phyloP scores from a whole-genome alignment of 2,329 filamentous ascomycete genomes.

The Aureobasidium namibiae region DNA sequence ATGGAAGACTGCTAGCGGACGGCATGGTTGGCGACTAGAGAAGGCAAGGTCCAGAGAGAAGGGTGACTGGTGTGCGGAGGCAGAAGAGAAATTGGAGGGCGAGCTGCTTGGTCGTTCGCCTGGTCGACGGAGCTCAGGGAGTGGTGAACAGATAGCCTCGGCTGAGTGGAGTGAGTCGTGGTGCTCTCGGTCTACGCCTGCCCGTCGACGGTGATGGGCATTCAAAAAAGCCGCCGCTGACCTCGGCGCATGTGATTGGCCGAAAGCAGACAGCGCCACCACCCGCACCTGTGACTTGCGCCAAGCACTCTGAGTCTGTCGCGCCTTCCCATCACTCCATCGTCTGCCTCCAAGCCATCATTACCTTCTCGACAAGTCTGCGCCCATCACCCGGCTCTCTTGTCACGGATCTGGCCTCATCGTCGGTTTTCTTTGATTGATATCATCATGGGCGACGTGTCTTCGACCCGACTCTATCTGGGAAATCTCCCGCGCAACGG shows the following conservation, averaged over 20 bases:
- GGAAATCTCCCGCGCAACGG: slow-evolving; percentile 95
- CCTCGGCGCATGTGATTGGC: slow-evolving; percentile 7
- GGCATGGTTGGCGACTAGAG: not conserved
- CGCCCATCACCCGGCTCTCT: not conserved
- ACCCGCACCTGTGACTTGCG: not conserved
- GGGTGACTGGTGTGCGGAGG: too few relatives aligned
- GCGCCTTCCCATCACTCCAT: too few relatives aligned
- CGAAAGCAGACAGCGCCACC: not conserved
- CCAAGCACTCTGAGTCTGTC: not conserved
- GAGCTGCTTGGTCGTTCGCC: not conserved
- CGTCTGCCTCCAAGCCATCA: too few relatives aligned
- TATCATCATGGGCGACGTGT: slow-evolving; percentile 72
- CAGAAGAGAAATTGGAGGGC: not conserved
- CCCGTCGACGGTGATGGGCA: not conserved
- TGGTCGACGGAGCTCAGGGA: not conserved
- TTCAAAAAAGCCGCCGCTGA: not conserved
- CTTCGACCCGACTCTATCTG: slow-evolving; percentile 89
- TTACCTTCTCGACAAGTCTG: too few relatives aligned
- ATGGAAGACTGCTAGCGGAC: not conserved
- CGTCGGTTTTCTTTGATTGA: not conserved
- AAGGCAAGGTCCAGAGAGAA: not conserved
- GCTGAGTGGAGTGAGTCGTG: not conserved
- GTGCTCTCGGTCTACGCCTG: not conserved
- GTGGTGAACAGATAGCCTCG: too few relatives aligned
- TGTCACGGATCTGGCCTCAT: slow-evolving; percentile 3